These are phyloP conservation scores for Colletotrichum brevisporum DNA, from an alignment of 2,329 filamentous ascomycete species.

Conservation along the genomic window DNA sequence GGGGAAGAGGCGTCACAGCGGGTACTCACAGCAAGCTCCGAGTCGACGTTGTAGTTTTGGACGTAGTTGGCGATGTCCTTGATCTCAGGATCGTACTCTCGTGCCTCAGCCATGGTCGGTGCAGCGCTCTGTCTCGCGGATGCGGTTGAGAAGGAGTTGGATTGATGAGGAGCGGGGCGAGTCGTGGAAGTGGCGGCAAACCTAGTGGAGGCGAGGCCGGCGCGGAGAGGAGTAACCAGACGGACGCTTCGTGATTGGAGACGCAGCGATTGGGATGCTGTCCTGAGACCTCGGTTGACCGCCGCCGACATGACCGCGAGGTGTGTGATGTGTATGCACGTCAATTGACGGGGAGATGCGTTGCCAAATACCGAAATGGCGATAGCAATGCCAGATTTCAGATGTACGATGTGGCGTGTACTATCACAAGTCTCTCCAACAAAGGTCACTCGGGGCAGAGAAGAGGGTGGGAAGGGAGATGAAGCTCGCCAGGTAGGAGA, in stretches of 20 bases:
- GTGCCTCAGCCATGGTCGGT: constrained; percentile 63
- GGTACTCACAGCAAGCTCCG: constrained; percentile 87
- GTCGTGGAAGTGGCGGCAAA: constrained; percentile 48
- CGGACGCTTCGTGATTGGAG: constrained; percentile 58
- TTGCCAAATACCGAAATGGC: constrained; percentile 1
- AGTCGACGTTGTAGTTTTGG: constrained; percentile 91
- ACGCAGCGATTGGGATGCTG: constrained; percentile 68
- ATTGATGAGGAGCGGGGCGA: constrained; percentile 52
- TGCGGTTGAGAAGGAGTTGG: constrained; percentile 65
- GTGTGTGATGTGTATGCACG: constrained; percentile 18
- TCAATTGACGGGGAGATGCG: constrained; percentile 31
- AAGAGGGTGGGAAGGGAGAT: constrained; percentile 1
- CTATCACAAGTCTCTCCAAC: constrained; percentile 4
- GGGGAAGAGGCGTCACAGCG: not conserved
- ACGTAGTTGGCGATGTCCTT: constrained; percentile 96
- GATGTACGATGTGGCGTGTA: too few species aligned
- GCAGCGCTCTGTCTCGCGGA: constrained; percentile 62
- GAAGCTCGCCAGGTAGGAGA: constrained; percentile 20
- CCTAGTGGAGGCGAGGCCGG: constrained; percentile 52
- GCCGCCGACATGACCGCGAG: constrained; percentile 62
- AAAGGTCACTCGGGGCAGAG: constrained; percentile 11
- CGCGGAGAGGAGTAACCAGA: constrained; percentile 52
- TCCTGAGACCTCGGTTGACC: constrained; percentile 67
- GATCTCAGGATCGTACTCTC: constrained; percentile 91
- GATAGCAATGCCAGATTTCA: not conserved